phyloP scores from a whole-genome alignment of 148 eudicot species.

The Rheum nobile region DNA sequence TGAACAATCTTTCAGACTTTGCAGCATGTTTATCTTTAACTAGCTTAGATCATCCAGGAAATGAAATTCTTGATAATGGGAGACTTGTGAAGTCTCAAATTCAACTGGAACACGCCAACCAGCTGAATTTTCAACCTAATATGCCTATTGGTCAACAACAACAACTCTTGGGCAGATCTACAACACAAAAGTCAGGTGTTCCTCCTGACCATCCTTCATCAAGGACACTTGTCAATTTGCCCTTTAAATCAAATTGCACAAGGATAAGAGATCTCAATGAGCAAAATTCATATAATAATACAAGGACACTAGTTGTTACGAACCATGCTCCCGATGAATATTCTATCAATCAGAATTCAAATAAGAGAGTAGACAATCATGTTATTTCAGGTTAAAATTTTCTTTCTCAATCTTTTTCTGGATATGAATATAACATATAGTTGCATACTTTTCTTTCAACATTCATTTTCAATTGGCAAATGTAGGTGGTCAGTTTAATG shows the following conservation, averaged over 20 bases:
- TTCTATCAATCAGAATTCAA: conserved; percentile 14
- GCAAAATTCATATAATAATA: conserved; percentile 10
- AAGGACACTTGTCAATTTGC: conserved; percentile 19
- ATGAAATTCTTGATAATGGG: conserved; percentile 18
- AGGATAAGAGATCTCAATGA: conserved; percentile 19
- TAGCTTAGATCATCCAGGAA: conserved; percentile 21
- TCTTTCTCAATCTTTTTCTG: neutral
- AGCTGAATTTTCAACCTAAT: conserved; percentile 4
- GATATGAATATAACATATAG: neutral
- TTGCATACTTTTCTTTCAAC: conserved; percentile 4
- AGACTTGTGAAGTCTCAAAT: conserved; percentile 16
- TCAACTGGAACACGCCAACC: conserved; percentile 14
- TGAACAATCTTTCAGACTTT: conserved; percentile 31
- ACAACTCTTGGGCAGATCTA: conserved; percentile 13
- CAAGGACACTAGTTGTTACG: conserved; percentile 14
- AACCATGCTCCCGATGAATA: conserved; percentile 15
- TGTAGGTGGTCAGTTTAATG: conserved; percentile 15
- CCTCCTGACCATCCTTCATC: conserved; percentile 10
- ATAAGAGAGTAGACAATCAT: conserved; percentile 11
- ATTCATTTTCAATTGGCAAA: conserved; percentile 10
- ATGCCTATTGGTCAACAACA: conserved; percentile 20
- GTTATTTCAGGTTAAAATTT: conserved; percentile 16
- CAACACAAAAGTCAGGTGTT: conserved; percentile 14
- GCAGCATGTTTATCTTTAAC: conserved; percentile 27
- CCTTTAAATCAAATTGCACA: conserved; percentile 12